Percentiles rank a stretch among this genome's conserved stretches.
phyloP scores from a whole-genome alignment of 345 rosid species.

The Pistacia atlantica region DNA sequence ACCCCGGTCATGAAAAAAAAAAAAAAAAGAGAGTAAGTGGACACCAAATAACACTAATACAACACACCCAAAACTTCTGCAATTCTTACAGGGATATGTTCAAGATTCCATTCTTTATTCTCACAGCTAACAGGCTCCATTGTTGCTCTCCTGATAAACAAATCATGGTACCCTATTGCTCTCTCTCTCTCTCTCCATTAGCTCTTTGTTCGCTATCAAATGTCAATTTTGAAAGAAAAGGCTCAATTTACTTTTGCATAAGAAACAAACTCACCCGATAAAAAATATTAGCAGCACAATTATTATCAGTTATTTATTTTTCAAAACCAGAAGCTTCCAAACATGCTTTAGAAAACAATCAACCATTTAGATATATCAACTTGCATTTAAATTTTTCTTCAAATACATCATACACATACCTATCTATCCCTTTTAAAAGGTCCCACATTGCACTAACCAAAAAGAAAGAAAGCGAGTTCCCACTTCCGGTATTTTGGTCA shows the following conservation, averaged over 20 bases:
- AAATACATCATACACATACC: conserved; percentile 33
- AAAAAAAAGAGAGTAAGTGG: neutral
- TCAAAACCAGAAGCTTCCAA: conserved; percentile 25
- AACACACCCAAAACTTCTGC: neutral
- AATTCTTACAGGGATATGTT: neutral
- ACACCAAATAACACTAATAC: neutral
- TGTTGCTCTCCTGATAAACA: neutral
- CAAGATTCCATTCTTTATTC: neutral
- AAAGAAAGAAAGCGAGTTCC: conserved; percentile 20
- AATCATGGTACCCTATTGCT: neutral
- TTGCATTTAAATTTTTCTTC: conserved; percentile 32
- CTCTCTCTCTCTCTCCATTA: neutral
- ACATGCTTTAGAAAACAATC: conserved; percentile 18
- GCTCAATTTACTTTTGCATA: conserved; percentile 18
- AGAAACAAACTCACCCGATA: conserved; percentile 27
- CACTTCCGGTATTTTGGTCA: conserved; percentile 42
- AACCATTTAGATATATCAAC: conserved; percentile 28
- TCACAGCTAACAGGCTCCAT: neutral
- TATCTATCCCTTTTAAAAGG: conserved; percentile 41
- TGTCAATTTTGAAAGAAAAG: neutral
- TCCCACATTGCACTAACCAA: conserved; percentile 44
- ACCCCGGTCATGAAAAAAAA: too few relatives aligned
- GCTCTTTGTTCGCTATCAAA: neutral
- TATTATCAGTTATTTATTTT: neutral
- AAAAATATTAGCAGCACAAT: conserved; percentile 1